phyloP scores from a whole-genome alignment of 2,329 filamentous ascomycete genomes.

The Phoma sp. region DNA sequence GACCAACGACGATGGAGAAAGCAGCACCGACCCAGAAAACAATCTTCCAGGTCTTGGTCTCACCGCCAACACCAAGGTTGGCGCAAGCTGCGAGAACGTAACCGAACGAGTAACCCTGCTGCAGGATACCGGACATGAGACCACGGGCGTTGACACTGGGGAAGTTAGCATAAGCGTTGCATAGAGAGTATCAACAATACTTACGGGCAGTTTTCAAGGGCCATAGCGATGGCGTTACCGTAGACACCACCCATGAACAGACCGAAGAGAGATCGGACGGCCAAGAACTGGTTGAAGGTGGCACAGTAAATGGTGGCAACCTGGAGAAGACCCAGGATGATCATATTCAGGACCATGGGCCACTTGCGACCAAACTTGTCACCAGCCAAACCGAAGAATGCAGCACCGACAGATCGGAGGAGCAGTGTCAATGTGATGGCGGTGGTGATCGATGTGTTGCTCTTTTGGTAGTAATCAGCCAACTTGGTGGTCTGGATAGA shows the following conservation, averaged over 20 bases:
- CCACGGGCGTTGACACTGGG: constrained; percentile 68
- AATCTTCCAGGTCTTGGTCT: constrained; percentile 72
- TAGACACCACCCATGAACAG: constrained; percentile 84
- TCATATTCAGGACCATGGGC: constrained; percentile 83
- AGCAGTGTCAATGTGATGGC: constrained; percentile 79
- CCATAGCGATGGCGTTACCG: constrained; percentile 80
- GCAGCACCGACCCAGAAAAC: constrained; percentile 77
- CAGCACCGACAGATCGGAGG: constrained; percentile 76
- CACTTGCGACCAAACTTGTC: constrained; percentile 84
- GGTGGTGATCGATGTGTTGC: constrained; percentile 74
- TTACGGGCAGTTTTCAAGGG: constrained; percentile 74
- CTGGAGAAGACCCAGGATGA: constrained; percentile 73
- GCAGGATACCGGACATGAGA: constrained; percentile 81
- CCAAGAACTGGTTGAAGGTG: constrained; percentile 78
- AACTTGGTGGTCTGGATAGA: constrained; percentile 80
- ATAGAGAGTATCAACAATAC: constrained; percentile 30
- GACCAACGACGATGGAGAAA: constrained; percentile 71
- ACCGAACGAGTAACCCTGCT: constrained; percentile 82
- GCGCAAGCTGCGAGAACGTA: constrained; percentile 80
- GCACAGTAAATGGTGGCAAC: constrained; percentile 78
- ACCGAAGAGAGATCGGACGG: constrained; percentile 75
- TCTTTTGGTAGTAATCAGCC: constrained; percentile 63
- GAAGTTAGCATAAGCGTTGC: constrained; percentile 31
- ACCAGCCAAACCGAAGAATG: constrained; percentile 76
- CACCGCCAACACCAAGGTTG: constrained; percentile 75